These are phyloP conservation scores for Ceratobasidium theobromae DNA, from an alignment of 1,284 basidiomycete genomes.

Conservation along the genomic window DNA sequence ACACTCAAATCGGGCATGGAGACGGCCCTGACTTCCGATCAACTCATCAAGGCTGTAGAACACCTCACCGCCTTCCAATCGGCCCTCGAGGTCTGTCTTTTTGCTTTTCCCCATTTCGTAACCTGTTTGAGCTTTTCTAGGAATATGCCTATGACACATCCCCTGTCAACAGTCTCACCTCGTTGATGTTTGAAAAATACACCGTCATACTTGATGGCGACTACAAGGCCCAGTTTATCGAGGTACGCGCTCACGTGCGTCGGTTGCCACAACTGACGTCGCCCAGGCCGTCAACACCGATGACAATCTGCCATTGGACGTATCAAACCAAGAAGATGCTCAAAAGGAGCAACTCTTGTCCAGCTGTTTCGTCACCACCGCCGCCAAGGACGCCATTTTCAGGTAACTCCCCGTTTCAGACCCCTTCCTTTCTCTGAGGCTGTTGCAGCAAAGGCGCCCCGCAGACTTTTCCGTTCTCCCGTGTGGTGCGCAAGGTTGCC, in stretches of 20 bases:
- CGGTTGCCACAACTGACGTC: not conserved
- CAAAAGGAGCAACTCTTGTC: conserved; percentile 22
- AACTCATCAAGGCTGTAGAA: conserved; percentile 12
- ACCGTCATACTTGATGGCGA: conserved; percentile 80
- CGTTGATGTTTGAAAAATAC: conserved; percentile 90
- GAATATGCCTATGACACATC: conserved; percentile 83
- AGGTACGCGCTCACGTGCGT: conserved; percentile 49
- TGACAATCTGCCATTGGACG: conserved; percentile 90
- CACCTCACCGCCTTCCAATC: conserved; percentile 23
- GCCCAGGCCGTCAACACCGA: conserved; percentile 81
- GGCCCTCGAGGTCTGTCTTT: conserved; percentile 70
- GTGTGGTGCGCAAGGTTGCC: conserved; percentile 21
- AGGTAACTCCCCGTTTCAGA: conserved; percentile 83
- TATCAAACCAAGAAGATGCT: conserved; percentile 56
- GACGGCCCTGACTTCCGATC: conserved; percentile 38
- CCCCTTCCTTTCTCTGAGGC: conserved; percentile 51
- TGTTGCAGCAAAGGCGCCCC: conserved; percentile 7
- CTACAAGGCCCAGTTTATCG: conserved; percentile 80
- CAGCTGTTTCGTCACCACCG: conserved; percentile 21
- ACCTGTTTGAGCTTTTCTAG: conserved; percentile 46
- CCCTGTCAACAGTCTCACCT: conserved; percentile 80
- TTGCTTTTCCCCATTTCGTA: not conserved
- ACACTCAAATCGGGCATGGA: conserved; percentile 75
- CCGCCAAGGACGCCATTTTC: conserved; percentile 17
- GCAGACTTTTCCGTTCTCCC: conserved; percentile 28